Conservation (phyloP, 2,329 filamentous ascomycete genomes). For the Plectosphaerella cucumerina region DNA sequence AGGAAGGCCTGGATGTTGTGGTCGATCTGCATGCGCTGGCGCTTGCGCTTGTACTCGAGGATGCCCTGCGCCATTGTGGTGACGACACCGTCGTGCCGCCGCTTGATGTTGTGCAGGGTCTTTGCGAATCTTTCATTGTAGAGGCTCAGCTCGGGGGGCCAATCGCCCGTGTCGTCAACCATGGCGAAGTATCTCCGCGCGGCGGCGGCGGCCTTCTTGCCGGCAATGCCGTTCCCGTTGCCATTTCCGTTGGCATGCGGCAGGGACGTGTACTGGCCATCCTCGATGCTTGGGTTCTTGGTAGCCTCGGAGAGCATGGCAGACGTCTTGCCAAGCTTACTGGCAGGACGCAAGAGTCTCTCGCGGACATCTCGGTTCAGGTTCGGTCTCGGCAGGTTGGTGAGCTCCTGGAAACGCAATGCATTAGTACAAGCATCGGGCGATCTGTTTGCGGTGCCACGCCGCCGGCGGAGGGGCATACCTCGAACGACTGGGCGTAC, state of each 20-base stretch:
- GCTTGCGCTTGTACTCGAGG: slow-evolving; percentile 93
- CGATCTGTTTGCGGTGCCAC: slow-evolving; percentile 4
- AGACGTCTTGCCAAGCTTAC: slow-evolving; percentile 49
- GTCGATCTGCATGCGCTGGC: slow-evolving; percentile 97
- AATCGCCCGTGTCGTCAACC: slow-evolving; percentile 81
- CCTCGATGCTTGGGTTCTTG: slow-evolving; percentile 81
- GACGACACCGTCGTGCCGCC: slow-evolving; percentile 92
- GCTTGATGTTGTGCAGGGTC: slow-evolving; percentile 89
- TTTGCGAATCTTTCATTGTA: slow-evolving; percentile 92
- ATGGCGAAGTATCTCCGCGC: slow-evolving; percentile 82
- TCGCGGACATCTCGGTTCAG: slow-evolving; percentile 73
- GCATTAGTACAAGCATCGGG: slow-evolving; percentile 7
- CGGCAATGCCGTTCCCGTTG: slow-evolving; percentile 41
- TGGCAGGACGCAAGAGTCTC: slow-evolving; percentile 68
- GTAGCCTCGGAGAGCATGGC: slow-evolving; percentile 77
- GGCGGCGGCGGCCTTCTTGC: slow-evolving; percentile 45
- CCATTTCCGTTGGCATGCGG: slow-evolving; percentile 34
- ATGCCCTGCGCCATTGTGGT: slow-evolving; percentile 98
- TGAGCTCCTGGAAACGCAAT: slow-evolving; percentile 69
- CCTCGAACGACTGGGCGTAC: slow-evolving; percentile 99
- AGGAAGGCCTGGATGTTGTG: slow-evolving; percentile 96
- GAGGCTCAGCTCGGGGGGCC: slow-evolving; percentile 90
- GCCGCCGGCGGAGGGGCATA: slow-evolving; percentile 38
- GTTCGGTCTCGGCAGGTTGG: slow-evolving; percentile 72
- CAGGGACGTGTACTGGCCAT: slow-evolving; percentile 68